Base-by-base conservation (phyloP, 139 green algal species). In the Penium margaritaceum region DNA sequence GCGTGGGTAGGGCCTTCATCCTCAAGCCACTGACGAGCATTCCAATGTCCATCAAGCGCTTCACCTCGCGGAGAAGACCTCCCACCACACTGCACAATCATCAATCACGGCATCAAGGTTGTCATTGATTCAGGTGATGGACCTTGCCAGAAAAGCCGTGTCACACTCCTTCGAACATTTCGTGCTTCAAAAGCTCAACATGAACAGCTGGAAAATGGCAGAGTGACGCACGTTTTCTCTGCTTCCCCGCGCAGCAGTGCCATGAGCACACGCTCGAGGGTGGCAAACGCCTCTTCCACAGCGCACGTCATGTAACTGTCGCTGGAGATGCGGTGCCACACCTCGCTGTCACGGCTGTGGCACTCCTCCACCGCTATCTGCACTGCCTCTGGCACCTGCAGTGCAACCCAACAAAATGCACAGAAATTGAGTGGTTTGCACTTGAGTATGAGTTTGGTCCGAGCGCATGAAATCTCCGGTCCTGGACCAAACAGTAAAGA, bases 231-330 rank as follows among this genome's bases (percentile, higher is more conserved):
- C 36, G 57, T 29, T 53, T 70, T 33, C 36, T 70, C 38, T 17
- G 32, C 30, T 24, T 46, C 36, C 1, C 68, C 41, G 7, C 69
- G 29, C n/a, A 75, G 47, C 32, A 75, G 57, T 12, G 68, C 34
- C 19, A 33, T 67, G 24, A 75, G 68, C 29, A 77, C 27, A 27
- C 19, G 27, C 34, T 57, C 19, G 35, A 70, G 32, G 7, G 70
- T 57, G 41, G 43, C 57, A 44, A 70, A 77, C 24, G 63, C 46
- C 57, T 77, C 70, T 1, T 41, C 27, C 2, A 66, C 70, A 1
- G 70, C 70, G 46, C n/a, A 38, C n/a, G 34, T 58, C 70, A 71
- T 55, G 57, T 72, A 72, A 21, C 61, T 34, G 38, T 77, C 37
- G 21, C 24, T 12, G 0, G 32, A 58, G 27, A 77, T 27, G 15